Conservation (phyloP, 106 monocot species). For the Platanthera zijinensis region DNA sequence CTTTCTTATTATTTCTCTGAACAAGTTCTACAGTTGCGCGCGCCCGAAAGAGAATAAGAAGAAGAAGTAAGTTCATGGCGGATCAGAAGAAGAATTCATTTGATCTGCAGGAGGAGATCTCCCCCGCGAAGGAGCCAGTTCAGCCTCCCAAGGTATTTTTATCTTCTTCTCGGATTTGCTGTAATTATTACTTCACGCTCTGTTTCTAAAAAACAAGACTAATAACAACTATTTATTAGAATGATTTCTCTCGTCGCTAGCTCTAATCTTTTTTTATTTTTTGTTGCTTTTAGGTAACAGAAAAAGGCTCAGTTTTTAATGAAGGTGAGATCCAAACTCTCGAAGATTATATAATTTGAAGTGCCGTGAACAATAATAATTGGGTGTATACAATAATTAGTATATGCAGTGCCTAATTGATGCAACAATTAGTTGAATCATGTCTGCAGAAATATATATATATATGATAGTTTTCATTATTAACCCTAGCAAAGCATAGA, state of each 20-base stretch:
- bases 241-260: too few relatives aligned
- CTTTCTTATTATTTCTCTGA: not conserved
- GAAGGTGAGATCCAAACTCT: not conserved
- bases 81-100: not conserved
- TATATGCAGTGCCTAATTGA: too few relatives aligned
- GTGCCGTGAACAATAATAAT: not conserved
- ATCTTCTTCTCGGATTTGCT: not conserved
- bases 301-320: not conserved
- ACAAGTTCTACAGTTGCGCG: not conserved
- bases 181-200: too few relatives aligned
- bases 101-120: not conserved
- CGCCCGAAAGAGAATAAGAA: not conserved
- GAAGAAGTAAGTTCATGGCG: not conserved
- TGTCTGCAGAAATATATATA: too few relatives aligned
- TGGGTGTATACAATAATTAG: not conserved
- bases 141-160: not conserved
- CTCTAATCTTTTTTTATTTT: not conserved
- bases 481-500: too few relatives aligned
- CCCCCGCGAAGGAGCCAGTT: not conserved
- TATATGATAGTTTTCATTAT: too few relatives aligned
- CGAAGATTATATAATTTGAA: not conserved
- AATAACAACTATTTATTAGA: not conserved
- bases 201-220: too few relatives aligned
- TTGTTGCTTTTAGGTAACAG: not conserved
- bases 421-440: too few relatives aligned